Evolutionary conservation across 305 asterid genomes (phyloP), one percentile per base, ranked within the genome.

Genomic region (Fraxinus xanthoxyloides): DNA sequence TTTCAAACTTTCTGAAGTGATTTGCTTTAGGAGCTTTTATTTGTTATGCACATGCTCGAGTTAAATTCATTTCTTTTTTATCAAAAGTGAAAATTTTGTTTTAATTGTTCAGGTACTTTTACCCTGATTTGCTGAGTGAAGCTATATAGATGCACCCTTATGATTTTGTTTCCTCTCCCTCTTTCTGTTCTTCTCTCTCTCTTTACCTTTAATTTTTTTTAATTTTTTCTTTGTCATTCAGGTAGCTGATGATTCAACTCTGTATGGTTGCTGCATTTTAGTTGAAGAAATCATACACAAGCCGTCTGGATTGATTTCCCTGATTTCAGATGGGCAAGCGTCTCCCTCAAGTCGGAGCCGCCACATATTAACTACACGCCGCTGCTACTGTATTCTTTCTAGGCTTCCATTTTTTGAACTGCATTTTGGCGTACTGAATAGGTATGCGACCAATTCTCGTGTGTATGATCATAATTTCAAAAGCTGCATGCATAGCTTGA

Each of bases 261-360:
- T 97, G 79, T 97, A 97, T 79, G 99, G 99, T 84, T 97, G 98
- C 92, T 97, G 99, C 82, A 95, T 97, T 85, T 89, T 97, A 87
- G 98, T 92, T 77, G 99, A 97, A 78, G 99, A 97, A 90, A 83
- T 93, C 87, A 86, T 97, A 72, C 99, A 94, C 82, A 90, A 91
- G 90, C 97, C 96, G 9, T 94, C 98, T 26, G 92, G 96, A 76
- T 89, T 97, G 91, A 92, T 97, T 82, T 91, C 99, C 75, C 88
- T 92, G 88, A 84, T 92, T 86, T 88, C 93, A 81, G 97, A 93
- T 77, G 94, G 88, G 61, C 92, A 89, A 75, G 90, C 97, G 35
- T 75, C 77, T 75, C 77, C 78, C 81, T 81, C 90, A 59, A 89
- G 91, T 80, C 84, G 89, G 87, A 89, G 93, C 87, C 97, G 98